Base-by-base conservation (phyloP, 2,329 filamentous ascomycete genomes). In the Pestalotiopsis fici region DNA sequence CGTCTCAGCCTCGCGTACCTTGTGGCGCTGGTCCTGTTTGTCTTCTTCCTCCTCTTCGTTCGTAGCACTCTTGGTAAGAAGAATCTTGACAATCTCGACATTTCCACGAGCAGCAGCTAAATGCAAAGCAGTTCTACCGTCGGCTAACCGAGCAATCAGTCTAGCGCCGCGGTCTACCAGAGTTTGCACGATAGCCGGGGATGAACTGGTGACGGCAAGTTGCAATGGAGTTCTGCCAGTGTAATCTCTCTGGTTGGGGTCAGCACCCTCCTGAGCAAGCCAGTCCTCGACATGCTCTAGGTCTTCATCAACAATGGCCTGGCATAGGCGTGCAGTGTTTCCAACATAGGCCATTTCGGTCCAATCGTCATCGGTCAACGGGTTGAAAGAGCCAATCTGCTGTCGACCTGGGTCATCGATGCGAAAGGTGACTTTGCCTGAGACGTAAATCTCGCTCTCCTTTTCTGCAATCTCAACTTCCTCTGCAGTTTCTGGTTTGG, bases 291-390 rank as follows among this genome's bases (percentile, higher is more conserved):
- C 91, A 69, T 88, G 86, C 47, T 93, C 89, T 3, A 91, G 72
- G 76, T 97, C 90, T 1, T 86, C 83, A 71, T 94, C 90, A 3
- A 95, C 88, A 67, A 97, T 97, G 0, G 92, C 93, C 74, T 94
- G 91, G 74, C 93, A 97, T 2, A 97, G 84, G 18, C 87, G 84
- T 47, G 88, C 89, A 1, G 93, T 95, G 71, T 94, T 93, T 12
- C 93, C 92, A 43, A 97, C 86, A 71, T 97, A 97, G 0, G 93
- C 93, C 93, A 97, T 96, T 71, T 95, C 92, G 0, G 93, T 96
- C 93, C 93, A 97, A 74, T 96, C 93, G 63, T 93, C 86, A 55
- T 93, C 90, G 0, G 91, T 95, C 47, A 95, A 84, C 0, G 93
- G 94, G 72, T 96, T 91, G 81, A 97, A 97, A 11, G 86, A 88